These are phyloP conservation scores for Kluyveromyces siamensis DNA, from an alignment of 805 yeast genomes.

Conservation along the genomic window DNA sequence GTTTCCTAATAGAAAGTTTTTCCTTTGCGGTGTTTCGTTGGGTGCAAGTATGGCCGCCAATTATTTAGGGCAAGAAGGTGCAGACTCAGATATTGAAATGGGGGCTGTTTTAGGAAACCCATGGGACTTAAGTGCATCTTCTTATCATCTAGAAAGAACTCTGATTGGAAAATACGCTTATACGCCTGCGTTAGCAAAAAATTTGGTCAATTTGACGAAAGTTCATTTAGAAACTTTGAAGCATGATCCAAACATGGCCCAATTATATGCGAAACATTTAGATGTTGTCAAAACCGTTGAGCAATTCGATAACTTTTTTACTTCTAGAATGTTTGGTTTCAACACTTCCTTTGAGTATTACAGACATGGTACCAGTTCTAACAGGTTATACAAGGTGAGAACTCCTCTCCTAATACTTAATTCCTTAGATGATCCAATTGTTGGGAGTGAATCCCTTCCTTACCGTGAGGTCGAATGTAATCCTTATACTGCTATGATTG, in stretches of 20 bases:
- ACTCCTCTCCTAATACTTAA: constrained; percentile 60
- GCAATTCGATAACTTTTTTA: constrained; percentile 58
- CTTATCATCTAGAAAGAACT: constrained; percentile 34
- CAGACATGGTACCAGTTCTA: constrained; percentile 48
- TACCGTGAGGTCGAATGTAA: constrained; percentile 39
- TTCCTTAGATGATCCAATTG: constrained; percentile 64
- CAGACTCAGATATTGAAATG: constrained; percentile 36
- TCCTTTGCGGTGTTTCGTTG: constrained; percentile 69
- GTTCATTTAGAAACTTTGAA: constrained; percentile 34
- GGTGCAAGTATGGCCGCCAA: constrained; percentile 69
- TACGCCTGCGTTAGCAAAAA: constrained; percentile 42
- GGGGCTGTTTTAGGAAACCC: constrained; percentile 60
- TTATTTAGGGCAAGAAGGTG: constrained; percentile 59
- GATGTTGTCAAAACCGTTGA: constrained; percentile 27
- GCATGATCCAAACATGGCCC: constrained; percentile 14
- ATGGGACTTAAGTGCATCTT: constrained; percentile 58
- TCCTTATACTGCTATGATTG: constrained; percentile 50
- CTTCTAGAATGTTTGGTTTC: constrained; percentile 61
- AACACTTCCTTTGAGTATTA: constrained; percentile 58
- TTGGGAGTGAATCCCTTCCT: constrained; percentile 46
- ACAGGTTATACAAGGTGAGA: constrained; percentile 40
- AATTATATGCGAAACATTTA: constrained; percentile 17
- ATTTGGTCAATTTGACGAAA: constrained; percentile 35
- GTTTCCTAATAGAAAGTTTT: constrained; percentile 58
- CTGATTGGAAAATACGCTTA: constrained; percentile 39